Evolutionary conservation across 2,329 filamentous ascomycete genomes (phyloP).

Genomic region (Pseudopyrenochaeta lycopersici): DNA sequence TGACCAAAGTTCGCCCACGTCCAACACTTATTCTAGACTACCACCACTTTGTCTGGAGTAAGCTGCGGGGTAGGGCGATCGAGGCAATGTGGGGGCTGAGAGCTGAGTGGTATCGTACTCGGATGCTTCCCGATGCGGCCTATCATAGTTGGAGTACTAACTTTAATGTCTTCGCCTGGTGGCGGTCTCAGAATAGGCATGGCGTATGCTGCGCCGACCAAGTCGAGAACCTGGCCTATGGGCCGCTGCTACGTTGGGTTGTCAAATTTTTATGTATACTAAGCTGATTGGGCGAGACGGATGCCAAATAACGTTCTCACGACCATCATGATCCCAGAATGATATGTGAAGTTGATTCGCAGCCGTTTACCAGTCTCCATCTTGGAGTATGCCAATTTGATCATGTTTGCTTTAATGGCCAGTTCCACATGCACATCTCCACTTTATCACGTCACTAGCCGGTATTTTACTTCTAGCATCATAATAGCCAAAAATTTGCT

Average conservation of each 20-base stretch:
- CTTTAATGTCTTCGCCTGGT: neutral
- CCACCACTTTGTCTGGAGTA: neutral
- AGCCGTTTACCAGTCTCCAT: no score
- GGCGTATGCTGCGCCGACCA: neutral
- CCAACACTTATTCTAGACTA: neutral
- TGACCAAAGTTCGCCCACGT: neutral
- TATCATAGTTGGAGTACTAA: neutral
- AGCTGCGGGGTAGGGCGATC: conserved; percentile 1
- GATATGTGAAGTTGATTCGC: no score
- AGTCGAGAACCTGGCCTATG: neutral
- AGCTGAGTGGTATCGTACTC: neutral
- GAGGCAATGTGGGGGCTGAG: neutral
- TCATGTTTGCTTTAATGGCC: no score
- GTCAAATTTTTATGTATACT: no score
- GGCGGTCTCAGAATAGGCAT: neutral
- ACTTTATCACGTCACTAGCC: no score
- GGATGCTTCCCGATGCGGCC: neutral
- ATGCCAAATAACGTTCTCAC: no score
- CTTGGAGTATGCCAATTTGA: no score
- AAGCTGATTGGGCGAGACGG: no score
- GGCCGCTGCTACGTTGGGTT: neutral
- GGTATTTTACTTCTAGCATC: neutral
- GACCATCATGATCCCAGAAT: neutral
- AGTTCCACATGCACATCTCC: no score
- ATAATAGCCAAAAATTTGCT: neutral